phyloP scores from a whole-genome alignment of 2,329 filamentous ascomycete species.

The Tolypocladium capitatum region DNA sequence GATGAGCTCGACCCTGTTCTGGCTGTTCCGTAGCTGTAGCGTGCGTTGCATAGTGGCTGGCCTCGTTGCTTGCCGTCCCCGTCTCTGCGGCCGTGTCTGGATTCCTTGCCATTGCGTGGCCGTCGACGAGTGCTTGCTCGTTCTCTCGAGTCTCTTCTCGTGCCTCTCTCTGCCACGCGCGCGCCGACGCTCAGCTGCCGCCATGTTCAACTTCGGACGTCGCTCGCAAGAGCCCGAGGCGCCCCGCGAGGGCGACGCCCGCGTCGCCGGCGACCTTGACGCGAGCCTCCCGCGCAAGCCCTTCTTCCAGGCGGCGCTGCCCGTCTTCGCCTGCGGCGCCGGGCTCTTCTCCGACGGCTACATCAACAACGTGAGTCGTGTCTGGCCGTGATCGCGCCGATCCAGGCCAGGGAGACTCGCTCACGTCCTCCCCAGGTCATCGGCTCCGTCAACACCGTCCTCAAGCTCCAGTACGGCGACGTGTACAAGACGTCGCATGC shows the following conservation, averaged over 20 bases:
- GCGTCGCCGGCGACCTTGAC: conserved; percentile 3
- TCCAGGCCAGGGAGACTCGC: neutral
- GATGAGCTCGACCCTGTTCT: too few species aligned
- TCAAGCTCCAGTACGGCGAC: conserved; percentile 52
- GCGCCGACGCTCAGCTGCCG: neutral
- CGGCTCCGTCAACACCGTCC: conserved; percentile 70
- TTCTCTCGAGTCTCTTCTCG: neutral
- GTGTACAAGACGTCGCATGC: conserved; percentile 58
- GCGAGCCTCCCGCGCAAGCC: conserved; percentile 6
- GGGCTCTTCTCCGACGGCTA: conserved; percentile 89
- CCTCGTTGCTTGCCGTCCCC: neutral
- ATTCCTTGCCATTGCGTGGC: neutral
- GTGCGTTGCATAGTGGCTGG: too few species aligned
- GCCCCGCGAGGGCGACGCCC: neutral
- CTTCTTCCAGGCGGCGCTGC: conserved; percentile 25
- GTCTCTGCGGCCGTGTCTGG: neutral
- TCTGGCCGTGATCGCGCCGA: neutral
- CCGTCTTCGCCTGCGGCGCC: conserved; percentile 77
- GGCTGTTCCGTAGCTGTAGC: neutral
- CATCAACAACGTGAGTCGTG: conserved; percentile 64
- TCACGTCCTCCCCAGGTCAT: conserved; percentile 50
- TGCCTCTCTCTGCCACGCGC: neutral
- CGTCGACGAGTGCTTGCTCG: neutral
- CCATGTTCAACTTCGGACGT: conserved; percentile 3
- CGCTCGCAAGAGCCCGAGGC: neutral